Base-by-base conservation (phyloP, 2,329 filamentous ascomycete genomes). In the Phyllosticta citrichinensis region DNA sequence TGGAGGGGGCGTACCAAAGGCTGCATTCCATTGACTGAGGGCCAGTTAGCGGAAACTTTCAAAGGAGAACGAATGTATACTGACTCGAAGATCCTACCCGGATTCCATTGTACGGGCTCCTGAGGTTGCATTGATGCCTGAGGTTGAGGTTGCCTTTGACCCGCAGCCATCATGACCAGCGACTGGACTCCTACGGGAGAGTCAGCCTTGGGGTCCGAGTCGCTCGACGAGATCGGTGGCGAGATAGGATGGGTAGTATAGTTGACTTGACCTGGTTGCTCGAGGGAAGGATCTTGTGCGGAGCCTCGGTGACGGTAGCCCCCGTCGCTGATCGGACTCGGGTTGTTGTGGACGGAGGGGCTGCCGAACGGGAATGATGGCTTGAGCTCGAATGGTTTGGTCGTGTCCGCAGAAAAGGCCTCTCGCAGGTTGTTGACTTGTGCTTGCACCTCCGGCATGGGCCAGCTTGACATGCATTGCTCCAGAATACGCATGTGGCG, bases 401-500 rank as follows among this genome's bases (percentile, higher is more conserved):
- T 85, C 24, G 81, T 82, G 72, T 97, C 89, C 58, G 89, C 89
- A 27, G 93, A 97, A 70, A 97, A 97, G 4, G 93, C 93, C 69
- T 93, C 86, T 51, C 93, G 86, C 33, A 97, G 83, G 50, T 89
- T 88, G 70, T 97, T 87, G 65, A 97, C 91, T 73, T 97, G 91
- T 58, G 86, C 87, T 71, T 95, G 87, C 76, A 96, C 88, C 68
- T 97, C 92, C 2, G 89, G 87, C 83, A 95, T 91, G 1, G 90
- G 88, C 88, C 90, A 95, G 4, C 86, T 85, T 9, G 83, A 81
- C 70, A 90, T 89, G 67, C 91, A 94, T 65, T 85, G 87, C 73
- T 97, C 93, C 62, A 97, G 79, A 47, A 97, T 87, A 60, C 92
- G 86, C 93, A 97, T 97, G 68, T 97, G 92, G 55, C 93, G 83